Conservation (phyloP, 31 red algal genomes). For the Asparagopsis taxiformis region DNA sequence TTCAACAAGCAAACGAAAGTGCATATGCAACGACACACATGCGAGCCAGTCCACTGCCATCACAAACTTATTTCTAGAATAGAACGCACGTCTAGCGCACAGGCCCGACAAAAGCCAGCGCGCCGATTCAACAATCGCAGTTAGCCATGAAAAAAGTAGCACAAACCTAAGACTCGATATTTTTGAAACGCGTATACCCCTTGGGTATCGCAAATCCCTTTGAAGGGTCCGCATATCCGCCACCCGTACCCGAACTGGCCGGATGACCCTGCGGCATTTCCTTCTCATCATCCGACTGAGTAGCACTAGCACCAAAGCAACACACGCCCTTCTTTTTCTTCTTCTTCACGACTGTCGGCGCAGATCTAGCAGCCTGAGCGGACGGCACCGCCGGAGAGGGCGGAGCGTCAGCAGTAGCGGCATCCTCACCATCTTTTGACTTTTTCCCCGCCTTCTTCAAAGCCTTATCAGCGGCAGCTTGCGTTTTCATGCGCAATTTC, state of each 20-base stretch:
- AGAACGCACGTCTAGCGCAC: neutral
- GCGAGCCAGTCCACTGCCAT: no score
- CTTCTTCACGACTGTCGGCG: conserved; percentile 20
- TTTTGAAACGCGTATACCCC: conserved; percentile 68
- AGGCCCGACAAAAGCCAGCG: neutral
- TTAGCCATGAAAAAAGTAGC: neutral
- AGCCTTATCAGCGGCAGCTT: conserved; percentile 7
- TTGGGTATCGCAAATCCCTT: conserved; percentile 74
- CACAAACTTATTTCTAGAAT: no score
- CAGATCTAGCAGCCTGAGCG: conserved; percentile 1
- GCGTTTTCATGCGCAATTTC: neutral
- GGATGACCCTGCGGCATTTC: conserved; percentile 18
- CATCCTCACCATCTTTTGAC: conserved; percentile 1
- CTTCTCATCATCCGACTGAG: conserved; percentile 30
- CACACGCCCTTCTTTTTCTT: conserved; percentile 55
- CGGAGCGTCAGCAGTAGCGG: conserved; percentile 4
- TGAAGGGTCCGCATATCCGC: conserved; percentile 32
- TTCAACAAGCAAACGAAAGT: no score
- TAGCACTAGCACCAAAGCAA: conserved; percentile 57
- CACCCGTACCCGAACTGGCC: conserved; percentile 19
- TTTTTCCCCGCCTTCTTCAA: neutral
- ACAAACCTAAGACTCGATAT: conserved; percentile 33
- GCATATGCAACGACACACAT: no score
- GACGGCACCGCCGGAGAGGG: conserved; percentile 10
- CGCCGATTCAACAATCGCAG: neutral